Conservation (phyloP, 768 basidiomycete species). For the Holtermanniella nyarrowii region DNA sequence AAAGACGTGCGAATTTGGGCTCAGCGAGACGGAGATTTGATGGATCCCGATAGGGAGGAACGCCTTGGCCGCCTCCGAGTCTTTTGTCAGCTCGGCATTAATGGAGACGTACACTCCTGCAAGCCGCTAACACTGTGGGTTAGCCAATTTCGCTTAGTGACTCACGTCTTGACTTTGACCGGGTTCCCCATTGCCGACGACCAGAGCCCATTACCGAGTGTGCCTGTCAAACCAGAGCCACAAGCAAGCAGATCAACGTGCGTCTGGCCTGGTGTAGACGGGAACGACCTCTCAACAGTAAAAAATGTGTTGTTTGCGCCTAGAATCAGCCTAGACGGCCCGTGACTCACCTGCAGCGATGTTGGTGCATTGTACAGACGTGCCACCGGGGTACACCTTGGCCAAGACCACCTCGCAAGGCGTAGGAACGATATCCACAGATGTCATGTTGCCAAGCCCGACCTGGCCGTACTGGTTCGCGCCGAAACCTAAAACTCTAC, state of each 20-base stretch:
- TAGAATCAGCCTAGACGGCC: slow-evolving; percentile 21
- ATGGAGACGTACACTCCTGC: slow-evolving; percentile 59
- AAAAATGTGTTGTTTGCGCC: slow-evolving; percentile 73
- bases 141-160: neutral
- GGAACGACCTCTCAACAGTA: slow-evolving; percentile 50
- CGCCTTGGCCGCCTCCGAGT: slow-evolving; percentile 53
- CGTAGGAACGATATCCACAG: slow-evolving; percentile 59
- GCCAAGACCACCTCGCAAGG: slow-evolving; percentile 78
- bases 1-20: slow-evolving; percentile 59
- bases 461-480: slow-evolving; percentile 83
- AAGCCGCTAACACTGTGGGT: slow-evolving; percentile 56
- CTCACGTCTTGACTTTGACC: slow-evolving; percentile 55
- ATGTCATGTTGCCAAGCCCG: slow-evolving; percentile 58
- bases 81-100: slow-evolving; percentile 41
- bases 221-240: slow-evolving; percentile 73
- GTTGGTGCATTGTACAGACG: slow-evolving; percentile 53
- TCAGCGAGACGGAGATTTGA: slow-evolving; percentile 49
- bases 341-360: slow-evolving; percentile 53
- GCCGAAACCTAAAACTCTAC: slow-evolving; percentile 77
- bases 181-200: slow-evolving; percentile 64
- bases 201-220: slow-evolving; percentile 47
- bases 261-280: slow-evolving; percentile 33
- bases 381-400: slow-evolving; percentile 48
- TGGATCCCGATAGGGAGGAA: slow-evolving; percentile 57
- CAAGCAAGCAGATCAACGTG: slow-evolving; percentile 57